A percentile compares a stretch with the other conserved stretches of the same genome.
Conservation (phyloP, 2,329 filamentous ascomycete species). For the Annulohypoxylon truncatum region DNA sequence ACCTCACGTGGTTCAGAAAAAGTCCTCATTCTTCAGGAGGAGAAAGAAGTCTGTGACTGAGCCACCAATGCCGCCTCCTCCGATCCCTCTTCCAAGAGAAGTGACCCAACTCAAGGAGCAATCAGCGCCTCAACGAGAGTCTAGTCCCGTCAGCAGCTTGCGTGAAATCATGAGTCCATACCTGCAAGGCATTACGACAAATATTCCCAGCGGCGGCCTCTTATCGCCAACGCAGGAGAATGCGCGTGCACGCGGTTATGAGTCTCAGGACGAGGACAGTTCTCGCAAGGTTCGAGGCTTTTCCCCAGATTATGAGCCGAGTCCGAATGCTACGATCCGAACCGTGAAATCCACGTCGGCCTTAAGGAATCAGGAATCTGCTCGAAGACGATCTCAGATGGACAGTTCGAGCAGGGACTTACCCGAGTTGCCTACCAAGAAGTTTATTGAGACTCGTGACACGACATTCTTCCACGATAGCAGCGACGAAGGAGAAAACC, state of each 20-base stretch:
- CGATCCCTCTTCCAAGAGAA: constrained; percentile 47
- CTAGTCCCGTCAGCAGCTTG: constrained; percentile 81
- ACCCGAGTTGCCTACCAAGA: constrained; percentile 44
- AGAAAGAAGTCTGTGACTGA: constrained; percentile 91
- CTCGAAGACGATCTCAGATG: constrained; percentile 41
- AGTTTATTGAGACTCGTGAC: constrained; percentile 47
- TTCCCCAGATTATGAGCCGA: constrained; percentile 80
- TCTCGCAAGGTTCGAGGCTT: constrained; percentile 67
- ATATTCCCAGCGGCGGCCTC: constrained; percentile 31
- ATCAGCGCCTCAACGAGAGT: constrained; percentile 53
- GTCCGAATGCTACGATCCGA: constrained; percentile 77
- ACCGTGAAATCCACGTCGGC: constrained; percentile 64
- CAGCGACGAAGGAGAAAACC: constrained; percentile 59
- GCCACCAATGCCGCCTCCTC: constrained; percentile 68
- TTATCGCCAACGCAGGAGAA: constrained; percentile 43
- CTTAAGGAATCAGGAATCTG: constrained; percentile 45
- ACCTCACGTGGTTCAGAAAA: constrained; percentile 78
- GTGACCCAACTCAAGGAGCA: constrained; percentile 42
- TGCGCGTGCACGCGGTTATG: constrained; percentile 41
- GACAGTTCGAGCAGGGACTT: constrained; percentile 44
- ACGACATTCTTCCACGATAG: constrained; percentile 64
- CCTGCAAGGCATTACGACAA: constrained; percentile 55
- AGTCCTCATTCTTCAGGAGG: constrained; percentile 94
- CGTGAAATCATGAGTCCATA: constrained; percentile 90
- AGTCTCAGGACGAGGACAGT: constrained; percentile 47